These are phyloP conservation scores for Tephrocybe sp. DNA, from an alignment of 768 basidiomycete genomes.

Conservation along the genomic window DNA sequence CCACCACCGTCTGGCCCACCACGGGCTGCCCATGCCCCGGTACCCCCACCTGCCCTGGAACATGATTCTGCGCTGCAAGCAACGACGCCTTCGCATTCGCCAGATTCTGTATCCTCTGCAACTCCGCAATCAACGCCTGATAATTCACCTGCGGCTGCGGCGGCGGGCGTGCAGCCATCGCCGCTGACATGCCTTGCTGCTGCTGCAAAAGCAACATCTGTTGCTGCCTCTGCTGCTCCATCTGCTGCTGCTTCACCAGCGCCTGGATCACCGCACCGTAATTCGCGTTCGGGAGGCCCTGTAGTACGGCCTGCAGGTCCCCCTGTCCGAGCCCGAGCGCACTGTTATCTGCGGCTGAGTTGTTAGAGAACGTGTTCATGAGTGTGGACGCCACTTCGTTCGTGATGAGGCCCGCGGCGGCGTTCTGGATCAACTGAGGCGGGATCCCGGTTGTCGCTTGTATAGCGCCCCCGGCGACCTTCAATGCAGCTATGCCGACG, in stretches of 20 bases:
- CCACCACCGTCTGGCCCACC: neutral
- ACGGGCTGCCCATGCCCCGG: neutral
- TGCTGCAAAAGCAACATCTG: conserved; percentile 6
- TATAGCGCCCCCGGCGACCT: conserved; percentile 14
- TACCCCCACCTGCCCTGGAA: conserved; percentile 4
- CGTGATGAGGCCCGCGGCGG: conserved; percentile 14
- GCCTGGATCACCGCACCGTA: conserved; percentile 31
- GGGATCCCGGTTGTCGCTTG: conserved; percentile 3
- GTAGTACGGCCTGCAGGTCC: conserved; percentile 28
- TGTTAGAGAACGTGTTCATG: conserved; percentile 12
- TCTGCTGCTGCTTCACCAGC: conserved; percentile 17
- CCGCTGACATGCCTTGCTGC: conserved; percentile 3
- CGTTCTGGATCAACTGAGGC: neutral
- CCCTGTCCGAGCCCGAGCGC: conserved; percentile 15
- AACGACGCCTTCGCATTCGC: conserved; percentile 10
- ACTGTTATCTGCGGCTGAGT: conserved; percentile 13
- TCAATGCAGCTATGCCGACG: conserved; percentile 14
- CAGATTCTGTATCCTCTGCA: conserved; percentile 16
- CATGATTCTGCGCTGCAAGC: conserved; percentile 10
- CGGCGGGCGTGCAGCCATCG: neutral
- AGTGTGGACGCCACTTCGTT: conserved; percentile 5
- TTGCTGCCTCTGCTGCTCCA: conserved; percentile 16
- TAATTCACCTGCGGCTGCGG: conserved; percentile 13
- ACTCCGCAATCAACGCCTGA: conserved; percentile 16
- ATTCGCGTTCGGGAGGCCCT: conserved; percentile 28